phyloP scores from a whole-genome alignment of 192 early-diverging fungal species.

The Umbelopsis isabellina region DNA sequence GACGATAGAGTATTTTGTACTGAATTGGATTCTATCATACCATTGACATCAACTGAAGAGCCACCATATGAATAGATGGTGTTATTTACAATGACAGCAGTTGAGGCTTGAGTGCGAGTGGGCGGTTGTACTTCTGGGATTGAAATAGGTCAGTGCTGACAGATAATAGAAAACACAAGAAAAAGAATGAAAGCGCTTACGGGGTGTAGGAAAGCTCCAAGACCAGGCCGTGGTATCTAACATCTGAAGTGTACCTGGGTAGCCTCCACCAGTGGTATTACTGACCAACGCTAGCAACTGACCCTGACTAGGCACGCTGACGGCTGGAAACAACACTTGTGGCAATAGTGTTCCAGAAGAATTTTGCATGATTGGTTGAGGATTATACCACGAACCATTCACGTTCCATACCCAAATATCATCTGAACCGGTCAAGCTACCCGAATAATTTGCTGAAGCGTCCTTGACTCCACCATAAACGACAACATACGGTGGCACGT shows the following conservation, averaged over 20 bases:
- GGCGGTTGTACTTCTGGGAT: constrained; percentile 16
- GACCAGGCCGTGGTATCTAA: constrained; percentile 49
- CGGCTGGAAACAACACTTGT: constrained; percentile 44
- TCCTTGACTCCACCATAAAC: constrained; percentile 52
- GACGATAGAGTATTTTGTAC: constrained; percentile 36
- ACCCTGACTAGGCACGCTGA: constrained; percentile 44
- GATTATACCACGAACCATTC: constrained; percentile 50
- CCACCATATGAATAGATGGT: constrained; percentile 46
- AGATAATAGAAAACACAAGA: constrained; percentile 3
- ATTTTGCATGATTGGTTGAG: constrained; percentile 31
- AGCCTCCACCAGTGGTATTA: constrained; percentile 42
- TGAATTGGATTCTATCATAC: constrained; percentile 9
- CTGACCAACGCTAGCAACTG: constrained; percentile 46
- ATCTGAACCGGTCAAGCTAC: constrained; percentile 39
- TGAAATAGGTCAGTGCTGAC: neutral
- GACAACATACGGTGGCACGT: constrained; percentile 44
- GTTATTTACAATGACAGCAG: constrained; percentile 60
- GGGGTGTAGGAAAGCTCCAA: constrained; percentile 49
- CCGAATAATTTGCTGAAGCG: constrained; percentile 30
- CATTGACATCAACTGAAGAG: constrained; percentile 29
- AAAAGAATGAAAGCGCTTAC: constrained; percentile 35
- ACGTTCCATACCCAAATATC: constrained; percentile 52
- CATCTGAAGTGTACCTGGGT: constrained; percentile 37
- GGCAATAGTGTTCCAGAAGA: constrained; percentile 26
- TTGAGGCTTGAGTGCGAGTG: constrained; percentile 49